Evolutionary conservation across 208 protist genomes (phyloP).

Genomic region (Leishmania martiniquensis): DNA sequence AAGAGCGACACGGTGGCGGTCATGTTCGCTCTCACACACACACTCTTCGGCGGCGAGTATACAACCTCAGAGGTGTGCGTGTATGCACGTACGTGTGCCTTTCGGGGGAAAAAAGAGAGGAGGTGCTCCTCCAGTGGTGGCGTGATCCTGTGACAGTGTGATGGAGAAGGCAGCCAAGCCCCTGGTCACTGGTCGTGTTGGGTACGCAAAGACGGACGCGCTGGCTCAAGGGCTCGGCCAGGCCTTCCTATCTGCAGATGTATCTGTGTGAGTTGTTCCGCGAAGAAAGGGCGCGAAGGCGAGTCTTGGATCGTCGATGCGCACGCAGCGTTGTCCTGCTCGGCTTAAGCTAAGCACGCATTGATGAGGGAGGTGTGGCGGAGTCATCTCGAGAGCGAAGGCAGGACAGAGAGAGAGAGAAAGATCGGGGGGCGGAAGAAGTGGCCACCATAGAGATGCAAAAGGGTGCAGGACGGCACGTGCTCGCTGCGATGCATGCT

Average conservation of each 20-base stretch:
- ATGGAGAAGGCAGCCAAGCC: background rate
- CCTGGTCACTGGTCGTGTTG: background rate
- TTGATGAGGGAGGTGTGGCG: background rate
- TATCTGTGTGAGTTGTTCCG: background rate
- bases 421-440: background rate
- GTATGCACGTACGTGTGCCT: slow-evolving; percentile 2
- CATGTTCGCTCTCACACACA: slow-evolving; percentile 27
- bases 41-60: background rate
- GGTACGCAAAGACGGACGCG: background rate
- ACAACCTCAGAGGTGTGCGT: background rate
- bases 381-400: too few species aligned
- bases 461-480: background rate
- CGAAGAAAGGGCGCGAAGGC: background rate
- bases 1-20: slow-evolving; percentile 63
- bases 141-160: background rate
- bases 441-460: background rate
- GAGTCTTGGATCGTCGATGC: background rate
- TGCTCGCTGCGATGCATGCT: background rate
- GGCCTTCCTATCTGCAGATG: background rate
- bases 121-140: background rate
- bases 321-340: background rate
- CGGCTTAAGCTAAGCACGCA: background rate
- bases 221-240: background rate
- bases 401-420: background rate
- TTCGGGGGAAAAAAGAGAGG: background rate